Conservation (phyloP, 2,329 filamentous ascomycete species). For the Malbranchea cinnamomea region DNA sequence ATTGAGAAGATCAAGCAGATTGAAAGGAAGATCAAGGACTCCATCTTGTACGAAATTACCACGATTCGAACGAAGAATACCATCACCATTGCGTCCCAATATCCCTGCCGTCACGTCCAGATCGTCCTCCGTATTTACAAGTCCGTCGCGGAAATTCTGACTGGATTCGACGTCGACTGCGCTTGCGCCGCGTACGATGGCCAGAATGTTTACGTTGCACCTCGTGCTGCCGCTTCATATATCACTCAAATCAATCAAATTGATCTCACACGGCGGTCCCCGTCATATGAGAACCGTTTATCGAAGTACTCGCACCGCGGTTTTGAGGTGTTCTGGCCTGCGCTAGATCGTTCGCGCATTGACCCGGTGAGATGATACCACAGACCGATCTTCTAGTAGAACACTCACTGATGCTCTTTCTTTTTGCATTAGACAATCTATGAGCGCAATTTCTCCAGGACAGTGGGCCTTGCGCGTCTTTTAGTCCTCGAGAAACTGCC, state of each 20-base stretch:
- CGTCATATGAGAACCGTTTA: slow-evolving; percentile 75
- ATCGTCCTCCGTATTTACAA: slow-evolving; percentile 79
- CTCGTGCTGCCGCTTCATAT: slow-evolving; percentile 61
- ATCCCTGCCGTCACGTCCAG: slow-evolving; percentile 70
- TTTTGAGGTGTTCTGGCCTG: slow-evolving; percentile 70
- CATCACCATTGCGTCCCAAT: slow-evolving; percentile 71
- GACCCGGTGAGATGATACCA: too few species aligned
- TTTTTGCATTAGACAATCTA: slow-evolving; percentile 70
- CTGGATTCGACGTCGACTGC: slow-evolving; percentile 79
- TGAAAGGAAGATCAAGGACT: slow-evolving; percentile 58
- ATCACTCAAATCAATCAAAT: slow-evolving; percentile 72
- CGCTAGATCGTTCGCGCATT: slow-evolving; percentile 57
- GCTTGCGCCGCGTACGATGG: slow-evolving; percentile 71
- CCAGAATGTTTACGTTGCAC: slow-evolving; percentile 62
- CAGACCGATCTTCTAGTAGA: too few species aligned
- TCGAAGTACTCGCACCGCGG: slow-evolving; percentile 74
- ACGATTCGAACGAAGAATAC: slow-evolving; percentile 68
- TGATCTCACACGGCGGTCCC: slow-evolving; percentile 63
- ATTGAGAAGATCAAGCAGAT: slow-evolving; percentile 75
- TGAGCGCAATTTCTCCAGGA: slow-evolving; percentile 62
- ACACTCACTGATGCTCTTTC: slow-evolving; percentile 41
- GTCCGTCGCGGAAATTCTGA: slow-evolving; percentile 68
- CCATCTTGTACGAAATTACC: slow-evolving; percentile 68
- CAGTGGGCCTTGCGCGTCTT: slow-evolving; percentile 61
- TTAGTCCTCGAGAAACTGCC: slow-evolving; percentile 69